Evolutionary conservation across 306 rosid species (phyloP), one percentile per base, ranked within the genome.

Genomic region (Sechiopsis laciniata): DNA sequence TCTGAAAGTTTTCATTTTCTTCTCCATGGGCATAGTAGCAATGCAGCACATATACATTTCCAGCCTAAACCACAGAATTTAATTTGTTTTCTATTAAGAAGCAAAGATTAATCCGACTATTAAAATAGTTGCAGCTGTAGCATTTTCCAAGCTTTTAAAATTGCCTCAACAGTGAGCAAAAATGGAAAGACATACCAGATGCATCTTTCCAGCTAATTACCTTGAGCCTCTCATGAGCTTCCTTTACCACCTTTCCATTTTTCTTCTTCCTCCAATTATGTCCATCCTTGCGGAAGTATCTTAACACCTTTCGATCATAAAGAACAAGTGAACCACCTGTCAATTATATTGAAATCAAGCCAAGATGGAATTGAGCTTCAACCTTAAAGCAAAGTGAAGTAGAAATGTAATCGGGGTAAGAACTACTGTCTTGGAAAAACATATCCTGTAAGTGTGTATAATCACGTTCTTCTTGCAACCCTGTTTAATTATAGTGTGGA

Each of bases 261-360:
- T 88, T 92, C 82, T 92, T 92, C 96, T 90, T 92, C 83, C 95
- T 88, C 98, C 96, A 92, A 69, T 83, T 90, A 82, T 92, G 96
- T 20, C 96, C 96, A 83, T 92, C 96, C 53, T 90, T 92, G 80
- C 98, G 86, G 71, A 92, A 92, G 88, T 90, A 85, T 81, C 98
- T 84, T 75, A 85, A 87, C 75, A 87, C 93, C 82, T 90, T 92
- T 75, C 96, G 96, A 85, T 92, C 96, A 78, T 87, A 92, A 50
- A 92, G 84, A 84, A 88, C 87, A 71, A 92, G 92, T 48, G 98
- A 90, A 80, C 98, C 98, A 82, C 92, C 96, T 92, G 85, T 71
- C 76, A 77, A n/a, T 65, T 19, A 76, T 75, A 59, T 69, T 54
- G 22, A 67, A 66, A 74, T 78, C 80, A 82, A 75, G 68, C 37